Percentiles rank a stretch among this genome's conserved stretches.
These are phyloP conservation scores for Tolypocladium endophyticum DNA, from an alignment of 2,329 filamentous ascomycete species.

Conservation along the genomic window DNA sequence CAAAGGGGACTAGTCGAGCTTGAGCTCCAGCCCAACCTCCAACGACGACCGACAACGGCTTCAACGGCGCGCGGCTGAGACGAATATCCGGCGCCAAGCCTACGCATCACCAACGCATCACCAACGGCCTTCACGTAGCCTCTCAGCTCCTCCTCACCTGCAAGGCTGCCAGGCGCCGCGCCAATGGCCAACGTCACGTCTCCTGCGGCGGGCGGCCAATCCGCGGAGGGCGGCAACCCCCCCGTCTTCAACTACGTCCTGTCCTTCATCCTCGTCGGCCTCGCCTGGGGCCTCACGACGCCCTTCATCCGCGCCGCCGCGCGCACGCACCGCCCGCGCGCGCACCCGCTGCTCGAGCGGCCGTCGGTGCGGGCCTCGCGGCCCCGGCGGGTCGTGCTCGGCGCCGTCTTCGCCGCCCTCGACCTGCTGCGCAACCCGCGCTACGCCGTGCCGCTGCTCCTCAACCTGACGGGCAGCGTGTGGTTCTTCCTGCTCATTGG, in stretches of 20 bases:
- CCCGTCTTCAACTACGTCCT: constrained; percentile 64
- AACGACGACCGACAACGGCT: neutral
- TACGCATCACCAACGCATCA: neutral
- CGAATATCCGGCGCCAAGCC: neutral
- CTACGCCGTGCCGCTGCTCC: constrained; percentile 73
- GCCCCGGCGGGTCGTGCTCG: constrained; percentile 51
- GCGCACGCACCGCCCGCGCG: constrained; percentile 56
- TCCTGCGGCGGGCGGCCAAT: neutral
- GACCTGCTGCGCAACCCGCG: constrained; percentile 72
- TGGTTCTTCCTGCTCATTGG: constrained; percentile 97
- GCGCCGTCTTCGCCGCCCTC: constrained; percentile 60
- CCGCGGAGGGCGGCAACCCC: neutral
- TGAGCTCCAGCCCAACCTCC: neutral
- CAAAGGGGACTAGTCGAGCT: neutral
- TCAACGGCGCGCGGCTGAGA: neutral
- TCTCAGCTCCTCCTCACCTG: neutral
- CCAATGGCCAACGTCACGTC: neutral
- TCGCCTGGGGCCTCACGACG: constrained; percentile 89
- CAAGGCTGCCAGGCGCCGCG: neutral
- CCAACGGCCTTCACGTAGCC: neutral
- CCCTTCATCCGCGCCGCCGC: constrained; percentile 86
- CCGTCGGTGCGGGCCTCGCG: constrained; percentile 44
- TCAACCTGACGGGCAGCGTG: constrained; percentile 86
- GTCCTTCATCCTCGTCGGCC: constrained; percentile 80
- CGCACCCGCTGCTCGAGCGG: constrained; percentile 43